Base-by-base conservation (phyloP, 345 rosid genomes). In the Populus tremula region DNA sequence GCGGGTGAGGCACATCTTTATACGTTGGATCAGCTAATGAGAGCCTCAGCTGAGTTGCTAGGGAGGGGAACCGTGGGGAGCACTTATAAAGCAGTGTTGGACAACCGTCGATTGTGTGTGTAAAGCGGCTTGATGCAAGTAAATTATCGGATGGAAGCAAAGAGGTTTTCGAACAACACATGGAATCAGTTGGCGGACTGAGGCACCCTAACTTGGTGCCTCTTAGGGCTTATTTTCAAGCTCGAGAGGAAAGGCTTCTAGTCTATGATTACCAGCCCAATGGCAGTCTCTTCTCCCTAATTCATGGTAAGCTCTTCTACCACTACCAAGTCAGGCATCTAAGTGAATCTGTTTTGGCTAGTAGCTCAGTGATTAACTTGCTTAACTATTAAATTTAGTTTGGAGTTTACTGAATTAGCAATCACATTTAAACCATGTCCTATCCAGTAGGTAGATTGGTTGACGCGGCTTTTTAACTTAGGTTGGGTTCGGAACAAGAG, bases 141-240 rank as follows among this genome's bases (percentile, higher is more conserved):
- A 91, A 87, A 87, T 74, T 92, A 75, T 89, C 80, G 2, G 87
- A 87, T 66, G 84, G 88, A 41, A 85, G 88, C 45, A 88, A 84
- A 74, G 97, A 90, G 16, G 79, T 47, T 16, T 95, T 89, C 47
- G 94, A 91, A 87, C 88, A 75, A 72, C 99, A 95, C 82, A 95
- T 95, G 99, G 99, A 88, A 85, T 88, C 99, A 27, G 98, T 95
- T 12, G 99, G 99, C 23, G 96, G 93, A 14, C 90, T 95, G 31
- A 85, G 92, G 71, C 99, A 95, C 80, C 99, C 99, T 0, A 95
- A 93, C 82, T 77, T 95, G 81, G 99, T 95, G 43, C 98, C 99
- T 5, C 88, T 95, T 36, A 84, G 98, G 49, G 93, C 97, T 21
- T 91, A 88, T 83, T 91, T 93, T 25, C 99, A 95, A 76, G 98